Evolutionary conservation across 2,329 filamentous ascomycete species (phyloP), one percentile per base, ranked within the genome.

Genomic region (Davidsoniella neocaledoniae): DNA sequence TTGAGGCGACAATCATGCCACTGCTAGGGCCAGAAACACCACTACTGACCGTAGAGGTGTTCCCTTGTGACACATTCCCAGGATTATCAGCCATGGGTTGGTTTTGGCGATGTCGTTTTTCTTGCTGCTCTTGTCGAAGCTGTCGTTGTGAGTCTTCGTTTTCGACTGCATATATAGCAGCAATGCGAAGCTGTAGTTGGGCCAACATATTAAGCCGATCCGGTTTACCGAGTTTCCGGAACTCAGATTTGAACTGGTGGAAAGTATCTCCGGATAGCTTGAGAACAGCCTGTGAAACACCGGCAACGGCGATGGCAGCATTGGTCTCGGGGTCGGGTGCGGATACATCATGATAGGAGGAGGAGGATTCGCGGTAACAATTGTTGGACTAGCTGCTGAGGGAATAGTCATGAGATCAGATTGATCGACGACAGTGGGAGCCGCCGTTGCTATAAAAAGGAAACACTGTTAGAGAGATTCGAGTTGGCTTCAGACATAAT

Each of bases 141-240:
- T 66, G 63, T 9, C 66, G 61, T 54, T 68, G 66, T 45, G 63
- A 53, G 39, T 68, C 66, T 53, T 69, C 66, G 53, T 68, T 69
- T 44, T 69, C 66, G 2, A 69, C 60, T 9, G 66, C 66, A 48
- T 68, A 69, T 10, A 69, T 66, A 42, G 66, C 66, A 6, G 66
- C 66, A 19, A 69, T 61, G 12, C 66, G 59, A 10, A 69, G 59
- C 51, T 68, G 66, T 16, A 68, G 54, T 51, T 66, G 64, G 4
- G 66, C 63, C 1, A 68, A 57, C 8, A 61, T 60, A 16, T 61
- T 61, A 2, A 68, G 52, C 5, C 66, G 63, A 7, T 69, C 65
- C 1, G 63, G 57, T 37, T 65, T 64, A 5, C 63, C 57, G 61
- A 68, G 64, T 48, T 67, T 67, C 5, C 66, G 64, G 33, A 68